Percentiles rank a stretch among this genome's conserved stretches.
Conservation (phyloP, 2,329 filamentous ascomycete genomes). For the Hymenoscyphus fructigenus region DNA sequence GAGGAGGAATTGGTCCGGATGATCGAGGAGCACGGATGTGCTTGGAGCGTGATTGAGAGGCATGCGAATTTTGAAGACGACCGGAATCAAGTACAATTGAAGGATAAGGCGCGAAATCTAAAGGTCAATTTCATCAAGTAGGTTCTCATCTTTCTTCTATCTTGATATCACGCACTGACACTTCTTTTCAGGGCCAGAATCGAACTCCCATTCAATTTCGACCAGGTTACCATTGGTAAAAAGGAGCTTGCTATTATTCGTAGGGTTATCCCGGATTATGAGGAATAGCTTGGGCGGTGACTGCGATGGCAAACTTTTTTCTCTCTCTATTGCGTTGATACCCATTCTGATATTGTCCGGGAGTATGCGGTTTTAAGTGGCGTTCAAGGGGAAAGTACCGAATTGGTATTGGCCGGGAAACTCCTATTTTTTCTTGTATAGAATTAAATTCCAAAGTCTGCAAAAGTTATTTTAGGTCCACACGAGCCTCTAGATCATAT, state of each 20-base stretch:
- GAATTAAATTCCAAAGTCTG: too few relatives aligned
- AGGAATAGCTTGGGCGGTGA: not conserved
- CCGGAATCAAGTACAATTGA: slow-evolving; percentile 51
- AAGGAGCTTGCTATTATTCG: slow-evolving; percentile 40
- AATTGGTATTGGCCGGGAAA: not conserved
- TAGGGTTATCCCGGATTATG: slow-evolving; percentile 25
- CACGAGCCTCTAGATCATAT: too few relatives aligned
- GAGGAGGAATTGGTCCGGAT: slow-evolving; percentile 46
- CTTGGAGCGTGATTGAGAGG: slow-evolving; percentile 48
- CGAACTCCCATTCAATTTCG: slow-evolving; percentile 44
- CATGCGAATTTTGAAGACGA: slow-evolving; percentile 35
- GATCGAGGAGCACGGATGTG: slow-evolving; percentile 46
- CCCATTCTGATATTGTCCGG: not conserved
- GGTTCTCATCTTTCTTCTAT: slow-evolving; percentile 23
- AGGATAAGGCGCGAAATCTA: slow-evolving; percentile 55
- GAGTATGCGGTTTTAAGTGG: not conserved
- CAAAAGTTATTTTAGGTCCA: too few relatives aligned
- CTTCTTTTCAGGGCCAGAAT: slow-evolving; percentile 16
- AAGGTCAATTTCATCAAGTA: slow-evolving; percentile 46
- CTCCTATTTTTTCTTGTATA: too few relatives aligned
- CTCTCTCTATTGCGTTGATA: not conserved
- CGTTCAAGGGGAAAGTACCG: not conserved
- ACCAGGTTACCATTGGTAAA: slow-evolving; percentile 42
- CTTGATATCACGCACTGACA: not conserved
- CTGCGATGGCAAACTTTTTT: not conserved